Evolutionary conservation across 257 asterid species (phyloP).

Genomic region (Salvia splendens): DNA sequence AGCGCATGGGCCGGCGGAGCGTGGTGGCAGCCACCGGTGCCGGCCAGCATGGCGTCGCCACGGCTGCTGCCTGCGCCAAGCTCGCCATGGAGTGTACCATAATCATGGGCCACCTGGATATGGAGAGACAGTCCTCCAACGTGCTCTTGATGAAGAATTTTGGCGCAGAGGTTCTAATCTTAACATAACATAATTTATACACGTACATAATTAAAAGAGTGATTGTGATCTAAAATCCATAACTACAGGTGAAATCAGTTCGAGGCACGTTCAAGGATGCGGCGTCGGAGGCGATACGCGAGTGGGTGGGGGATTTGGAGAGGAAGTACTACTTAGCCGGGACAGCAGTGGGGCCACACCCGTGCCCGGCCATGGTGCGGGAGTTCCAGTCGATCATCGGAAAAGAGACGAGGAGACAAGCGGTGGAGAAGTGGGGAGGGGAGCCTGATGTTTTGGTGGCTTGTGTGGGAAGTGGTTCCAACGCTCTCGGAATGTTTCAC

Average conservation of each 20-base stretch:
- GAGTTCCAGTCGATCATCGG: conserved; percentile 77
- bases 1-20: conserved; percentile 53
- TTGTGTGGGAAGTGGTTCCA: conserved; percentile 76
- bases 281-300: conserved; percentile 65
- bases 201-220: too few relatives aligned
- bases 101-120: conserved; percentile 57
- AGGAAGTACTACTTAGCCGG: conserved; percentile 55
- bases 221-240: neutral
- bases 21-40: conserved; percentile 77
- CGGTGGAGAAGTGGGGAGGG: conserved; percentile 67
- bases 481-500: conserved; percentile 77
- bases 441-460: conserved; percentile 75
- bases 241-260: conserved; percentile 44
- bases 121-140: conserved; percentile 61
- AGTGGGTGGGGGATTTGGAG: conserved; percentile 62
- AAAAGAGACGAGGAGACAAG: conserved; percentile 70
- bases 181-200: too few relatives aligned
- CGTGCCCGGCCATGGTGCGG: conserved; percentile 68
- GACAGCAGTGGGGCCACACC: conserved; percentile 76
- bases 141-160: conserved; percentile 59
- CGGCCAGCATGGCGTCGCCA: conserved; percentile 84
- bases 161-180: conserved; percentile 62
- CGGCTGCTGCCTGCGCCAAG: conserved; percentile 77
- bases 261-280: conserved; percentile 76
- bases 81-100: conserved; percentile 58